Conservation (phyloP, 2,329 filamentous ascomycete species). For the Aspergillus sojae region DNA sequence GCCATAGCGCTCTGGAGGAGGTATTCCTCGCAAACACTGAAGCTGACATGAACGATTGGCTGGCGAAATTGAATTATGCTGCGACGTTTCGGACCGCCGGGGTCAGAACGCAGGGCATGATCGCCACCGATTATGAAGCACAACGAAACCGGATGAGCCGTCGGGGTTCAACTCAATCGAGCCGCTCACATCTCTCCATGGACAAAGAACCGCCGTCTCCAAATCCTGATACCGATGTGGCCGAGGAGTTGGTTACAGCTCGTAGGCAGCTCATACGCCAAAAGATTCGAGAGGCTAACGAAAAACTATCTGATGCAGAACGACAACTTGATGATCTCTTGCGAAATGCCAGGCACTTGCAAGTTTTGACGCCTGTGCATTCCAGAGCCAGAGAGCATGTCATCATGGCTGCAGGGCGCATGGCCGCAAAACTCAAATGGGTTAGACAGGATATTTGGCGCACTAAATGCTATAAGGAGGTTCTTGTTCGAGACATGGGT, state of each 20-base stretch:
- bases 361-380: slow-evolving; percentile 86
- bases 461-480: slow-evolving; percentile 85
- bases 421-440: slow-evolving; percentile 91
- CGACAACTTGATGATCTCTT: slow-evolving; percentile 81
- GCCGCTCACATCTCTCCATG: slow-evolving; percentile 67
- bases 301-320: slow-evolving; percentile 71
- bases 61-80: slow-evolving; percentile 93
- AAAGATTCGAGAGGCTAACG: slow-evolving; percentile 81
- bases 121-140: slow-evolving; percentile 82
- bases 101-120: slow-evolving; percentile 84
- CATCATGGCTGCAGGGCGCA: slow-evolving; percentile 78
- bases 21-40: slow-evolving; percentile 89
- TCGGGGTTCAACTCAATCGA: slow-evolving; percentile 60
- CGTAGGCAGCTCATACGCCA: slow-evolving; percentile 79
- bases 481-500: slow-evolving; percentile 80
- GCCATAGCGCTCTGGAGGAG: slow-evolving; percentile 84
- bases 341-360: slow-evolving; percentile 85
- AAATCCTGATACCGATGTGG: slow-evolving; percentile 74
- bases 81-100: slow-evolving; percentile 91
- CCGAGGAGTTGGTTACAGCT: slow-evolving; percentile 80
- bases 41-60: slow-evolving; percentile 92
- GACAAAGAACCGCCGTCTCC: slow-evolving; percentile 72
- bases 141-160: slow-evolving; percentile 66
- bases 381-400: slow-evolving; percentile 86
- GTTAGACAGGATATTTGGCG: slow-evolving; percentile 92